Base-by-base conservation (phyloP, 2,329 filamentous ascomycete genomes). In the Talaromyces sp. region DNA sequence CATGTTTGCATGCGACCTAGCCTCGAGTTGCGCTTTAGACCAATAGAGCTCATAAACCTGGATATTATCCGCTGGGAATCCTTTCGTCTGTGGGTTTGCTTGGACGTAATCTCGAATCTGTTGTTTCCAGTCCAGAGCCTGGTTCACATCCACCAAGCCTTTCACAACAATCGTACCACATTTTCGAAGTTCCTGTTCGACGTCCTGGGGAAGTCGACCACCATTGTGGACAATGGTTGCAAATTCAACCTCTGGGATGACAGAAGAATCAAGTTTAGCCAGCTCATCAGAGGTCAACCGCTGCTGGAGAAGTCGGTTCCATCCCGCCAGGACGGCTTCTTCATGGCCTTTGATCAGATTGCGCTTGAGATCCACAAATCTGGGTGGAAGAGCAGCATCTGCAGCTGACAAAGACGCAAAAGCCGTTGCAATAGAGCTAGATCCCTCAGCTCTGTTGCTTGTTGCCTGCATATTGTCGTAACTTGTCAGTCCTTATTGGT, bases 41-140 rank as follows among this genome's bases (percentile, higher is more conserved):
- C 56, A 67, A 65, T 75, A 78, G 4, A 79, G 67, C 41, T 68
- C 69, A 58, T 78, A 66, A 57, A 79, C 77, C 21, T 72, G 74
- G 0, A 76, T 75, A 6, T 66, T 73, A 46, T 73, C 72, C 3
- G 50, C 62, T 4, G 75, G 75, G 73, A 75, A 77, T 62, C 58
- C 67, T 68, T 62, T 76, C 77, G 35, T 72, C 69, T 41, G 64
- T 63, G 26, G 74, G 67, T 62, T 72, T 77, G 10, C 65, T 61
- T 54, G 73, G 70, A 59, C 21, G 75, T 61, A 26, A 74, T 69
- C 32, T 58, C 63, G 24, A 63, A 66, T 60, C 51, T 57, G 46
- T 38, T 57, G 24, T 31, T 54, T 59, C 57, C 57, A 59, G n/a
- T 46, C 43, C 19, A 54, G 3, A n/a, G 59, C 55, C 29, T 61